Conservation (phyloP, 148 eudicot species). For the Beta vulgaris region DNA sequence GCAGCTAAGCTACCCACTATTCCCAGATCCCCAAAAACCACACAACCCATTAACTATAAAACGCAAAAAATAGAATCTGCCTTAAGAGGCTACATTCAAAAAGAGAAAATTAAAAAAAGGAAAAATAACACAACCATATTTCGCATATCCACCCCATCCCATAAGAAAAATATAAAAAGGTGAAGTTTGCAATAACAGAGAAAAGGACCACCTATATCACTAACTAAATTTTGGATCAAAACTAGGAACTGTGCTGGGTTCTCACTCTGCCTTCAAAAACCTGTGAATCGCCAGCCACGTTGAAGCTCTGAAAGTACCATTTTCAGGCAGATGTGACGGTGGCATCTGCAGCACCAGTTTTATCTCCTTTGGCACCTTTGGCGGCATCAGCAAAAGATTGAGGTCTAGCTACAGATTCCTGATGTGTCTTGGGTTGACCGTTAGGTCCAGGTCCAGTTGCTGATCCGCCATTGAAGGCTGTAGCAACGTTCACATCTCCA, state of each 20-base stretch:
- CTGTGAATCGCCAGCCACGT: constrained; percentile 19
- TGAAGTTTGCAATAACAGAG: not conserved
- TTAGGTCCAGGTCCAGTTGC: constrained; percentile 10
- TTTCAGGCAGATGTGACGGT: constrained; percentile 20
- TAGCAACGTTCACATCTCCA: constrained; percentile 22
- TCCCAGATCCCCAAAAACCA: not conserved
- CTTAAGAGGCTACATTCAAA: constrained; percentile 10
- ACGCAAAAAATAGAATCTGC: constrained; percentile 5
- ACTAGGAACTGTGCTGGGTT: constrained; percentile 27
- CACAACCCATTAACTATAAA: constrained; percentile 18
- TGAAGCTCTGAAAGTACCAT: not conserved
- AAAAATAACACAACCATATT: constrained; percentile 5
- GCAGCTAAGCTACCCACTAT: constrained; percentile 14
- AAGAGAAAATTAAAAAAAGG: not conserved
- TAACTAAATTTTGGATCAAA: constrained; percentile 25
- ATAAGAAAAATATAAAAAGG: not conserved
- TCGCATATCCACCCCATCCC: constrained; percentile 7
- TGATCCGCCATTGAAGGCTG: constrained; percentile 24
- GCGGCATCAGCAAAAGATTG: constrained; percentile 17
- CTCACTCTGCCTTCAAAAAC: constrained; percentile 28
- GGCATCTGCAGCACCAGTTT: constrained; percentile 13
- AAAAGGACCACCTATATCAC: constrained; percentile 19
- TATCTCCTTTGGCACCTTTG: constrained; percentile 28
- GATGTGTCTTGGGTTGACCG: constrained; percentile 8
- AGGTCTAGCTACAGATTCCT: constrained; percentile 10